Base-by-base conservation (phyloP, 1,284 basidiomycete genomes). In the Ceratobasidium sp. region DNA sequence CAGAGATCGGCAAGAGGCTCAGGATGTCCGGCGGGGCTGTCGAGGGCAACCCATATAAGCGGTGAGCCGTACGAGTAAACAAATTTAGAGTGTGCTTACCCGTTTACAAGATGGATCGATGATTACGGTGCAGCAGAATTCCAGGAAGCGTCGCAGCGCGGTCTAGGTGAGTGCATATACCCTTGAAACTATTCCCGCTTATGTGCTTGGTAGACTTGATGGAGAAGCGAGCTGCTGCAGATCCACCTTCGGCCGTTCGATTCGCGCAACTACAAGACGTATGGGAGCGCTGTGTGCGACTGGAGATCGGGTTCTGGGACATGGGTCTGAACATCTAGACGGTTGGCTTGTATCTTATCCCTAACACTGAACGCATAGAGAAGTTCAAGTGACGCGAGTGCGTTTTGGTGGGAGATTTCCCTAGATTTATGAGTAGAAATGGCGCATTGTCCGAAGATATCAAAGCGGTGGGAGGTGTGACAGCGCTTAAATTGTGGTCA, bases 241-340 rank as follows among this genome's bases (percentile, higher is more conserved):
- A 93, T 75, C 88, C 91, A 9, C 92, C 94, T 0, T 92, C 90
- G 0, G 82, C 84, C 0, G 80, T 78, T 14, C 85, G 90, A 56
- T 85, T 95, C 48, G 84, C 83, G 5, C 89, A 92, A 78, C 92
- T 96, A 86, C 84, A 86, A 63, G 79, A 82, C 19, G 88, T 95
- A 4, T 98, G 94, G 92, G 86, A 89, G 78, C 88, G 88, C 75
- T 94, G 92, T 79, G 91, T 93, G 0, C 81, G 85, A 58, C 84
- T 98, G 48, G 96, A 98, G 83, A 91, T 88, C 76, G 89, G 88
- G 1, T 98, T 98, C 82, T 98, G 96, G 96, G 92, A 96, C 80
- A 91, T 91, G 84, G 92, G 66, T 8, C 51, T 69, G 37, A 58
- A 43, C 46, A 39, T 62, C 9, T 62, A 39, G 27, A 11, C 27